Evolutionary conservation across 2,329 filamentous ascomycete species (phyloP), one percentile per base, ranked within the genome.

Genomic region (Aspergillus persii): DNA sequence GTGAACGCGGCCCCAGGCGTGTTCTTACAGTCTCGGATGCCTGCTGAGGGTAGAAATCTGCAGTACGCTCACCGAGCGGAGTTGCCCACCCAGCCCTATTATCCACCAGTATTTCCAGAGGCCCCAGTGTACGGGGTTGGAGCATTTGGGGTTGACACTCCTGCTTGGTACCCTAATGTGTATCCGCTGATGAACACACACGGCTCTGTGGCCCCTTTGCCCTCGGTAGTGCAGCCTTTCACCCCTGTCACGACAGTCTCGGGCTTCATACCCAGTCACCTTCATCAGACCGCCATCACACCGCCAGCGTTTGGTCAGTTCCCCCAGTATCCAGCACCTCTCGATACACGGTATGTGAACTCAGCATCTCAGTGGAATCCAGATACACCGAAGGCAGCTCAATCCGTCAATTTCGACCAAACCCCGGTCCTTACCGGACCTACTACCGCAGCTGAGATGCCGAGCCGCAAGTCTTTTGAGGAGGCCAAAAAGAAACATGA

Each of bases 401-500:
- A 61, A 49, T 18, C 54, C 9, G 30, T 57, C 23, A 57, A 18
- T 27, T 23, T 23, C 18, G 4, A 58, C 50, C 63, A 63, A 50
- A 54, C 62, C 44, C 31, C 52, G 59, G 8, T 29, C 58, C 12
- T 52, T 47, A 12, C 26, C 15, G 44, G 44, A 8, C 44, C 44
- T 47, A 9, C 44, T 47, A 9, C 50, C 12, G 36, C 57, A 23
- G 61, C 61, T 31, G 64, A 69, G 31, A 50, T 57, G 31, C 33
- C 59, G 11, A 59, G 62, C 12, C 61, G 64, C 30, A 68, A 66
- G 48, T 63, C 69, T 27, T 54, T 75, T n/a, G 68, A 73, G 41
- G 69, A 70, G 18, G 67, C 69, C 26, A 62, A 63, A 5, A 70
- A 68, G 50, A 69, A 72, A 39, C 66, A 70, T 54, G 69, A 71